These are phyloP conservation scores for Hypsizygus marmoreus DNA, from an alignment of 768 basidiomycete species.

Conservation along the genomic window DNA sequence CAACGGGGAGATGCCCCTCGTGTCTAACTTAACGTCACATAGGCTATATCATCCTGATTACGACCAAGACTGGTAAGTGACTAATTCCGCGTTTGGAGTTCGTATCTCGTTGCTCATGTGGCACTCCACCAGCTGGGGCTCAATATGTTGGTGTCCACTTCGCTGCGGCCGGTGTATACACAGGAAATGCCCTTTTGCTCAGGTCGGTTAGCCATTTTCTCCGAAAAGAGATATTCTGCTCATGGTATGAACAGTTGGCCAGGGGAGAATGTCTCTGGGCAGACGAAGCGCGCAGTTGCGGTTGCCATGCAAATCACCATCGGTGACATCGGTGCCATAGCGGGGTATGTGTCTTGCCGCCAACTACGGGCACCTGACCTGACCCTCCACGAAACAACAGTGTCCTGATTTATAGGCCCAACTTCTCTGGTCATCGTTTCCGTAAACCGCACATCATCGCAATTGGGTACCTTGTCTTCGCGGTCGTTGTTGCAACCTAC, in stretches of 20 bases:
- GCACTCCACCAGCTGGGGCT: slow-evolving; percentile 38
- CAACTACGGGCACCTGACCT: neutral
- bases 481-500: slow-evolving; percentile 42
- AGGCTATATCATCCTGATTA: slow-evolving; percentile 61
- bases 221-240: neutral
- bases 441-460: slow-evolving; percentile 59
- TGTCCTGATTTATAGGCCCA: slow-evolving; percentile 58
- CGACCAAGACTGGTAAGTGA: slow-evolving; percentile 44
- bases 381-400: slow-evolving; percentile 21
- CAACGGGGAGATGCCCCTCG: too few species aligned
- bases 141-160: slow-evolving; percentile 63
- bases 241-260: slow-evolving; percentile 45
- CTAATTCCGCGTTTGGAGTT: too few species aligned
- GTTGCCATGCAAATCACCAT: slow-evolving; percentile 67
- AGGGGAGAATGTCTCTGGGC: slow-evolving; percentile 67
- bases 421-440: slow-evolving; percentile 45
- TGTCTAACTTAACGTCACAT: neutral
- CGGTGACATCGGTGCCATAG: slow-evolving; percentile 61
- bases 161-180: slow-evolving; percentile 56
- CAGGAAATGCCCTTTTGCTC: slow-evolving; percentile 56
- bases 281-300: slow-evolving; percentile 65
- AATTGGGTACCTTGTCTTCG: slow-evolving; percentile 59
- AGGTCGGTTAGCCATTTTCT: slow-evolving; percentile 34
- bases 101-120: neutral
- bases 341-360: slow-evolving; percentile 34